Base-by-base conservation (phyloP, 371 early-diverging fungal genomes). In the Syncephalastrum monosporum region DNA sequence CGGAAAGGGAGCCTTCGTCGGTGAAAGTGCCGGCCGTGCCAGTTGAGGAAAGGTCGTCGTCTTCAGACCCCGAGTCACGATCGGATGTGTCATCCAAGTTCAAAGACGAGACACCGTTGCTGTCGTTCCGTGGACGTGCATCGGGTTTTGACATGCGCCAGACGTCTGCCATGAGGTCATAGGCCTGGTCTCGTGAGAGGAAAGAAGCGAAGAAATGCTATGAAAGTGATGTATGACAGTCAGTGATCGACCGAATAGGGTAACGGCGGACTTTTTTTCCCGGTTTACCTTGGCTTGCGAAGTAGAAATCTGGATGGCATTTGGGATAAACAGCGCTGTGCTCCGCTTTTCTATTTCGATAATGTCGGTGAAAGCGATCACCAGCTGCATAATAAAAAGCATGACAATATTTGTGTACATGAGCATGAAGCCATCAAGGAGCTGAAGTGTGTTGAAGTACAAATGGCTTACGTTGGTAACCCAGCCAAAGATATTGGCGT, bases 401-500 rank as follows among this genome's bases (percentile, higher is more conserved):
- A 29, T 10, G 1, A 27, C 3, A 47, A 45, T 41, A 15, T 17
- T 16, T 19, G 45, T 19, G 24, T 43, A 21, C 8, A 48, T 17
- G 47, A 5, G 38, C 24, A 24, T 29, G 29, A 51, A 21, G 25
- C 44, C 12, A 53, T 42, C 38, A 33, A n/a, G 24, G 3, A 47
- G 23, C 15, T 46, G 47, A 8, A 23, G 47, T 23, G 47, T 14
- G 2, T 46, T 25, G 44, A n/a, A 44, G 14, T 17, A 48, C 44
- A 5, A 19, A 17, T 24, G 56, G 56, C 71, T 66, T 81, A 91
- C 87, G 60, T 89, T 89, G 21, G 91, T 96, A 38, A 96, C 86
- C 89, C 95, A 96, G n/a, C 98, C 96, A 71, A 97, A 91, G 54
- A 97, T 95, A 65, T 94, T 96, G 55, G 97, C 91, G 65, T 96